phyloP scores from a whole-genome alignment of 78 protist species.

The Abeoforma whisleri region DNA sequence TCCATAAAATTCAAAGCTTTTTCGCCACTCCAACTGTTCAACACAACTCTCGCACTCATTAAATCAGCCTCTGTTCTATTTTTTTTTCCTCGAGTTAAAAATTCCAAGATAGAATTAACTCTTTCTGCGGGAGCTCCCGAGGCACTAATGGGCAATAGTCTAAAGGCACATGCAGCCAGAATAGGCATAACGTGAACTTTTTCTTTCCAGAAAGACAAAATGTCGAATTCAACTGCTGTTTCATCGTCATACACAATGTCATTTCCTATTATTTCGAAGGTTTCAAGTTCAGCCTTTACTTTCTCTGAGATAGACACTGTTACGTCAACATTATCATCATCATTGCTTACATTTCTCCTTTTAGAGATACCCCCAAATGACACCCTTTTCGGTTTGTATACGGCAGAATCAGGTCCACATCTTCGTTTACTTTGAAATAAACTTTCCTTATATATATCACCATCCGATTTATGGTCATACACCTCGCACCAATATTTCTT shows the following conservation, averaged over 20 bases:
- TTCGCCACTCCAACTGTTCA: too few species aligned
- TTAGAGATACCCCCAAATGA: neutral
- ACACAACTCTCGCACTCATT: neutral
- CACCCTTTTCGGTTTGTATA: neutral
- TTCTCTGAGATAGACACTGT: neutral
- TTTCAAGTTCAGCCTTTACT: neutral
- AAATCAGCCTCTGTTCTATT: neutral
- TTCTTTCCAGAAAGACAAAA: neutral
- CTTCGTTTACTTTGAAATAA: neutral
- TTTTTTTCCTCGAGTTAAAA: neutral
- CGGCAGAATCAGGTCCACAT: neutral
- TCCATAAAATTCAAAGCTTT: too few species aligned
- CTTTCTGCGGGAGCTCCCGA: neutral
- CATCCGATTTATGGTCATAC: neutral
- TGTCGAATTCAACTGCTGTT: neutral
- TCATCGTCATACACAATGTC: neutral
- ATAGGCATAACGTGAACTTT: neutral
- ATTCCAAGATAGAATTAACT: neutral
- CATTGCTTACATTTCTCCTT: too few species aligned
- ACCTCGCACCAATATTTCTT: neutral
- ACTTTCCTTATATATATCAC: too few species aligned
- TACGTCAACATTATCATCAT: neutral
- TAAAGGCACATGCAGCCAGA: neutral
- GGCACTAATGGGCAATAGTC: neutral
- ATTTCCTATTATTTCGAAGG: neutral